Percentiles rank a stretch among this genome's conserved stretches.
Evolutionary conservation across 139 green algal species (phyloP).

Genomic region (Picochlorum sp.): DNA sequence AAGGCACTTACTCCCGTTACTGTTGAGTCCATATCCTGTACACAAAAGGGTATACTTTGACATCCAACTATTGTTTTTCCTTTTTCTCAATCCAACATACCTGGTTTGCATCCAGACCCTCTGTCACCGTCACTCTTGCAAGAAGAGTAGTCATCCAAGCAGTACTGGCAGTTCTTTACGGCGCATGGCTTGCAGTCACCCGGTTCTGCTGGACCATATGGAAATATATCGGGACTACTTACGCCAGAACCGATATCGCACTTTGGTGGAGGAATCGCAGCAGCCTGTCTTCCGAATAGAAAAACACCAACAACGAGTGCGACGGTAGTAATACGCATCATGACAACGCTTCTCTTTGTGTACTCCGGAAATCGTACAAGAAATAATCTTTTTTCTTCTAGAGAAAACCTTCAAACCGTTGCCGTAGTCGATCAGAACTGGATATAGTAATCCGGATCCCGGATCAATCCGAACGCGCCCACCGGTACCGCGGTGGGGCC

Average conservation of each 20-base stretch:
- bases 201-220: neutral
- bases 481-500: no score
- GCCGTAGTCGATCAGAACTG: no score
- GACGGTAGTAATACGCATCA: no score
- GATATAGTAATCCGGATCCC: no score
- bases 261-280: neutral
- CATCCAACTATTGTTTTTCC: neutral
- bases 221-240: neutral
- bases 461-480: no score
- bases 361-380: no score
- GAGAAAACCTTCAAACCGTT: no score
- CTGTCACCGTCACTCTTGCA: neutral
- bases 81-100: neutral
- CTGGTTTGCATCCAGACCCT: neutral
- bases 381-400: no score
- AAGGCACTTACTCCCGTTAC: neutral
- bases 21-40: neutral
- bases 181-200: slow-evolving; percentile 1
- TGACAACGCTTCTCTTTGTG: no score
- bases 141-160: neutral
- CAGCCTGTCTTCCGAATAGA: neutral
- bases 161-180: neutral
- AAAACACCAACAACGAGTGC: no score
- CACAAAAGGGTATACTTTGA: neutral
- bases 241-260: neutral